Evolutionary conservation across 257 asterid species (phyloP).

Genomic region (Rauvolfia tetraphylla): DNA sequence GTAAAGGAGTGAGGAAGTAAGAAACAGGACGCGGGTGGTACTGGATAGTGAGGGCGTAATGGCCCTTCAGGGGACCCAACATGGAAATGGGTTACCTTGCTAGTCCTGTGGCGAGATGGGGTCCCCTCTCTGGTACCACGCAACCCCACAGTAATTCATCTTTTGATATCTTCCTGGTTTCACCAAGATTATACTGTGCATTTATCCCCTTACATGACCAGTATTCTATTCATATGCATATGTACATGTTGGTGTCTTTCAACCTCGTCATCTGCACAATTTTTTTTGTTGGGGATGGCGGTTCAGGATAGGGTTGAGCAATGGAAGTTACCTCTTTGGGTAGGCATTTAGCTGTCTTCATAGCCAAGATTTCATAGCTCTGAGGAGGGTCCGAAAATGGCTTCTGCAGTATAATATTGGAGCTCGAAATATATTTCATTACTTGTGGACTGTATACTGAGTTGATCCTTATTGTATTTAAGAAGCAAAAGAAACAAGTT

Average conservation of each 20-base stretch:
- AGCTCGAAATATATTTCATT: conserved; percentile 4
- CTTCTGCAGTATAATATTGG: neutral
- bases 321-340: neutral
- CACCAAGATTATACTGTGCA: conserved; percentile 42
- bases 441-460: conserved; percentile 29
- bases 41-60: neutral
- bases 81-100: conserved; percentile 45
- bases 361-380: neutral
- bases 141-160: conserved; percentile 26
- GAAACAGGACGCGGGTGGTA: neutral
- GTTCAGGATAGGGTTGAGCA: no score
- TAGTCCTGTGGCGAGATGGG: conserved; percentile 29
- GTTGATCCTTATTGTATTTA: conserved; percentile 34
- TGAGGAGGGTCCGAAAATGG: no score
- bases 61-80: conserved; percentile 17
- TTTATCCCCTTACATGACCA: conserved; percentile 27
- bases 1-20: neutral
- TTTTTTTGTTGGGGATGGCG: neutral
- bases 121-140: conserved; percentile 44
- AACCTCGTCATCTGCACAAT: neutral
- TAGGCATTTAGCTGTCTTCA: neutral
- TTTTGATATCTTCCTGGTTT: conserved; percentile 22
- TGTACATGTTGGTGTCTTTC: neutral
- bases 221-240: neutral
- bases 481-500: conserved; percentile 33